These are phyloP conservation scores for Nymphaea colorata DNA, from an alignment of 164 flowering plant genomes.

Conservation along the genomic window DNA sequence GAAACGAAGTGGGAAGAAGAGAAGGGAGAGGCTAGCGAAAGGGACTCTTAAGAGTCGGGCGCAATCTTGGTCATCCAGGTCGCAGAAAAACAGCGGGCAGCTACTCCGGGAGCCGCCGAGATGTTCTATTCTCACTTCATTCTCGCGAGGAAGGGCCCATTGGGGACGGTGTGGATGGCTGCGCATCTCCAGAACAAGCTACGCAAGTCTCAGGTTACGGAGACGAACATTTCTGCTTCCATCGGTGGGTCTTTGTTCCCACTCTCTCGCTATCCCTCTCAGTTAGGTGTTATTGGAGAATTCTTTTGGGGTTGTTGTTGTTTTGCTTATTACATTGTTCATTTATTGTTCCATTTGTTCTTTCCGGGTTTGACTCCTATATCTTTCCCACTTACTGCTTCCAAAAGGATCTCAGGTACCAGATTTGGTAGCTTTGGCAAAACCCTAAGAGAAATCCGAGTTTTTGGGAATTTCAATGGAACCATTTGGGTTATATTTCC, in stretches of 20 bases:
- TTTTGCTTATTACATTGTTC: no score
- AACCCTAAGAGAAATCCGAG: no score
- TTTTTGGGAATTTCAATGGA: no score
- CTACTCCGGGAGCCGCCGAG: not conserved
- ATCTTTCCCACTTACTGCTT: no score
- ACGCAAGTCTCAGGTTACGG: constrained; percentile 42
- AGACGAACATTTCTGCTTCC: constrained; percentile 48
- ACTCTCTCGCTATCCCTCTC: not conserved
- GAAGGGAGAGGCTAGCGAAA: no score
- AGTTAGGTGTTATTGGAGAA: not conserved
- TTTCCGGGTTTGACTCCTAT: no score
- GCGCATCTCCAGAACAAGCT: constrained; percentile 73
- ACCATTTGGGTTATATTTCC: no score
- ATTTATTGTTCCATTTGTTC: no score
- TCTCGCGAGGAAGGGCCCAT: constrained; percentile 64
- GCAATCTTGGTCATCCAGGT: not conserved
- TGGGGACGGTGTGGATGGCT: constrained; percentile 87
- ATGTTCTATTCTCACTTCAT: constrained; percentile 84
- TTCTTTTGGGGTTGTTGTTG: no score
- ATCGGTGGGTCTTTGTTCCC: constrained; percentile 39
- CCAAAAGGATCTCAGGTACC: no score
- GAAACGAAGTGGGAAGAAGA: no score
- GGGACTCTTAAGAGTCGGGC: not conserved
- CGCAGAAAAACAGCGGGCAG: not conserved
- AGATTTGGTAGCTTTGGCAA: no score